A percentile compares a stretch with the other conserved stretches of the same genome.
phyloP scores from a whole-genome alignment of 1,284 basidiomycete genomes.

The Microbotryum silenes-acaulis region DNA sequence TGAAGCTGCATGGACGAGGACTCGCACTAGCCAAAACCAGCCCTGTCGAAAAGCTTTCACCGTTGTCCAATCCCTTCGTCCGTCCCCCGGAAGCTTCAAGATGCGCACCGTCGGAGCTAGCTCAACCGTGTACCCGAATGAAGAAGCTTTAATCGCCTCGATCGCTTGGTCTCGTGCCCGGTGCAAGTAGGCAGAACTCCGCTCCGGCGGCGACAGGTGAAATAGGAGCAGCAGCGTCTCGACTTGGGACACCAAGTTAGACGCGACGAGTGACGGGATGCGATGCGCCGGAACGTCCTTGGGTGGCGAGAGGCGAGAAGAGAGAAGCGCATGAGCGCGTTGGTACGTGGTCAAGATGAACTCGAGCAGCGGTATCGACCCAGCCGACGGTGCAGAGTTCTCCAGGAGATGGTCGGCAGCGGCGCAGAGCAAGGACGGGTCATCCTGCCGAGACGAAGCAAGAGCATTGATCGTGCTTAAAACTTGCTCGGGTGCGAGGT shows the following conservation, averaged over 20 bases:
- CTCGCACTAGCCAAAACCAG: conserved; percentile 14
- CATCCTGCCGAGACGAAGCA: no score
- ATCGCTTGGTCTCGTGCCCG: no score
- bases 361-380: neutral
- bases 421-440: conserved; percentile 9
- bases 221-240: conserved; percentile 15
- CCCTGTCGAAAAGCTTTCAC: conserved; percentile 4
- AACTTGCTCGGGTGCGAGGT: no score
- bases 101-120: neutral
- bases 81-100: neutral
- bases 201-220: neutral
- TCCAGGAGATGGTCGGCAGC: conserved; percentile 15
- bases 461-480: no score
- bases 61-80: conserved; percentile 12
- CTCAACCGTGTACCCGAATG: no score
- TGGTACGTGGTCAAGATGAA: conserved; percentile 5
- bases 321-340: conserved; percentile 10
- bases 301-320: conserved; percentile 18
- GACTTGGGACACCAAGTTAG: conserved; percentile 20
- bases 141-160: no score
- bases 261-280: conserved; percentile 19
- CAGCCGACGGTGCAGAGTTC: neutral
- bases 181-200: no score
- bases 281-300: conserved; percentile 10
- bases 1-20: neutral